phyloP scores from a whole-genome alignment of 2,329 filamentous ascomycete species.

The Huntiella savannae region DNA sequence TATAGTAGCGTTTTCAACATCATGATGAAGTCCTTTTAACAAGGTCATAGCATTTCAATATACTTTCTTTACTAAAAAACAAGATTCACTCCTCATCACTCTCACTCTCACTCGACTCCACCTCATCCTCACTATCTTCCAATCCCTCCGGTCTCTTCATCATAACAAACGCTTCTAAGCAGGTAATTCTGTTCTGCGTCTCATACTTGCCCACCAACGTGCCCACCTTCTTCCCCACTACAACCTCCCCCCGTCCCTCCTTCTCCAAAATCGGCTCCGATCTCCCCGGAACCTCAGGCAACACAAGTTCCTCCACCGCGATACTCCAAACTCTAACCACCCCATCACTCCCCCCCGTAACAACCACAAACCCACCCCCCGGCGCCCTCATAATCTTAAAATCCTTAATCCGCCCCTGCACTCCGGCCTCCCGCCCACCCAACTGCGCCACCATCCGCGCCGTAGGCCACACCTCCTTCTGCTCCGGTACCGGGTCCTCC shows the following conservation, averaged over 20 bases:
- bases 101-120: constrained; percentile 22
- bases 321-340: constrained; percentile 62
- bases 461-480: constrained; percentile 28
- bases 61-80: too few species aligned
- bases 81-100: constrained; percentile 16
- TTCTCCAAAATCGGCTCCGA: constrained; percentile 16
- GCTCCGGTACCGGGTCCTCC: constrained; percentile 17
- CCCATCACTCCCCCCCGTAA: constrained; percentile 72
- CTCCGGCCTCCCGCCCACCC: constrained; percentile 50
- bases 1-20: not conserved
- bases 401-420: constrained; percentile 67
- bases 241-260: constrained; percentile 2
- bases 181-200: constrained; percentile 78
- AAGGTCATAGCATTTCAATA: too few species aligned
- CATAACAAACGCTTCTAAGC: constrained; percentile 73
- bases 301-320: constrained; percentile 17
- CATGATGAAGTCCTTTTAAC: too few species aligned
- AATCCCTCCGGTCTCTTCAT: constrained; percentile 42
- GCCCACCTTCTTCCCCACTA: constrained; percentile 28
- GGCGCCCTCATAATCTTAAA: constrained; percentile 45
- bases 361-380: constrained; percentile 31
- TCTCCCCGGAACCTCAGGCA: constrained; percentile 14
- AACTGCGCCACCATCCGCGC: constrained; percentile 57
- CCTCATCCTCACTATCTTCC: constrained; percentile 31
- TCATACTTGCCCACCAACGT: constrained; percentile 58